A percentile compares a stretch with the other conserved stretches of the same genome.
Conservation (phyloP, 495 filamentous ascomycete genomes). For the Aspergillus bertholletiae region DNA sequence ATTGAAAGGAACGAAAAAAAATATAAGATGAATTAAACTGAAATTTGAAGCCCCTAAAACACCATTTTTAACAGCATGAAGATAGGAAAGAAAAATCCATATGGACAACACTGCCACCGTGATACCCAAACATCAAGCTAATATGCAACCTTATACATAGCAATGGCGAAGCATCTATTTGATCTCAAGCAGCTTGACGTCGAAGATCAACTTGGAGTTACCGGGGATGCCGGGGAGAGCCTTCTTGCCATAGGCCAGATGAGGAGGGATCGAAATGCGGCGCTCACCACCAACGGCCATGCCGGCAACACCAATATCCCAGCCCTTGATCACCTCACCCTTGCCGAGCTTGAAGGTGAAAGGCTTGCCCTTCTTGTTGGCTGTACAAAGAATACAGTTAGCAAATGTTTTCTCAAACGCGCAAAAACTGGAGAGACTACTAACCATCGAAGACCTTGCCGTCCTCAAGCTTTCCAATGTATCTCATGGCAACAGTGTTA, state of each 20-base stretch:
- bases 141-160: neutral
- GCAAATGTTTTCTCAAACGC: neutral
- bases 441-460: constrained; percentile 91
- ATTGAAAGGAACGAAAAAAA: constrained; percentile 9
- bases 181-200: constrained; percentile 80
- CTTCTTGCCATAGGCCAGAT: constrained; percentile 83
- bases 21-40: neutral
- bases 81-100: constrained; percentile 16
- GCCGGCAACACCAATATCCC: constrained; percentile 90
- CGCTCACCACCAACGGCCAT: constrained; percentile 94
- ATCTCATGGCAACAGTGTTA: constrained; percentile 84
- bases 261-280: constrained; percentile 79
- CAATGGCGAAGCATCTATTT: constrained; percentile 36
- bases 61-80: constrained; percentile 25
- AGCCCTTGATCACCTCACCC: constrained; percentile 97
- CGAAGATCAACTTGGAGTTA: constrained; percentile 89
- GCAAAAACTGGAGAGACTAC: constrained; percentile 23
- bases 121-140: neutral
- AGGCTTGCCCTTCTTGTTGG: constrained; percentile 96
- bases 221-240: constrained; percentile 73
- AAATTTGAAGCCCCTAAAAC: constrained; percentile 35
- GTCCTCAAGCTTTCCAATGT: constrained; percentile 92
- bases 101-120: neutral
- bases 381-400: constrained; percentile 35
- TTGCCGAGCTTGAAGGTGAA: constrained; percentile 92